Evolutionary conservation across 2,329 filamentous ascomycete genomes (phyloP).

Genomic region (Paramyrothecium sp.): DNA sequence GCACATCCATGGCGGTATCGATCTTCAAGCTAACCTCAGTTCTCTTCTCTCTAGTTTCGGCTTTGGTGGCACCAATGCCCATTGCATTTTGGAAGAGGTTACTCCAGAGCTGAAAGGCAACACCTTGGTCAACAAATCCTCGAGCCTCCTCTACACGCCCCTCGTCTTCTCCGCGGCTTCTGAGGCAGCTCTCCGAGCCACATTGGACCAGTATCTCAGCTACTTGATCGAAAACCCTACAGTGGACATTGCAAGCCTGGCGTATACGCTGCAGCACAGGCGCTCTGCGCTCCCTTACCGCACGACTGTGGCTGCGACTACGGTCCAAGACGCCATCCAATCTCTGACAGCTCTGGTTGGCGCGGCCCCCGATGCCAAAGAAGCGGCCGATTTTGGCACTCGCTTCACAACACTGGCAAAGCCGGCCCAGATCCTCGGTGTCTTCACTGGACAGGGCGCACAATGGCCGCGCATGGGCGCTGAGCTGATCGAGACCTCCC

Average conservation of each 20-base stretch:
- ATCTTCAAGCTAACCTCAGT: conserved; percentile 29
- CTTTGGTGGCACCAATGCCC: conserved; percentile 41
- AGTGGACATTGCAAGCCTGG: neutral
- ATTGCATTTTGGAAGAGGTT: conserved; percentile 35
- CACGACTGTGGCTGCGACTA: neutral
- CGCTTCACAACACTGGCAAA: conserved; percentile 18
- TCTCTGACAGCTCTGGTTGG: neutral
- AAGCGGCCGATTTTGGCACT: conserved; percentile 23
- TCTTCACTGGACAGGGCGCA: conserved; percentile 14
- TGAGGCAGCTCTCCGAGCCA: neutral
- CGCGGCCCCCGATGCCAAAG: neutral
- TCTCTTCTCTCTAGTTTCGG: conserved; percentile 37
- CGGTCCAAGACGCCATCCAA: neutral
- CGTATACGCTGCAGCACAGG: neutral
- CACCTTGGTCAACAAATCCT: neutral
- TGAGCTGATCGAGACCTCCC: conserved; percentile 5
- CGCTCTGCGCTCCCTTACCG: neutral
- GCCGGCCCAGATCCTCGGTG: conserved; percentile 18
- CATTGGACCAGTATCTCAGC: neutral
- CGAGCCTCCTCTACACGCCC: neutral
- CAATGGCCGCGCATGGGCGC: conserved; percentile 11
- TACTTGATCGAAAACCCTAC: neutral
- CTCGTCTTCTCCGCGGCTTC: neutral
- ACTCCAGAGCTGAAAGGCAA: conserved; percentile 21
- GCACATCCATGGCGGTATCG: conserved; percentile 40